Evolutionary conservation across 352 stramenopile species (phyloP).

Genomic region (Pythium coloratum): DNA sequence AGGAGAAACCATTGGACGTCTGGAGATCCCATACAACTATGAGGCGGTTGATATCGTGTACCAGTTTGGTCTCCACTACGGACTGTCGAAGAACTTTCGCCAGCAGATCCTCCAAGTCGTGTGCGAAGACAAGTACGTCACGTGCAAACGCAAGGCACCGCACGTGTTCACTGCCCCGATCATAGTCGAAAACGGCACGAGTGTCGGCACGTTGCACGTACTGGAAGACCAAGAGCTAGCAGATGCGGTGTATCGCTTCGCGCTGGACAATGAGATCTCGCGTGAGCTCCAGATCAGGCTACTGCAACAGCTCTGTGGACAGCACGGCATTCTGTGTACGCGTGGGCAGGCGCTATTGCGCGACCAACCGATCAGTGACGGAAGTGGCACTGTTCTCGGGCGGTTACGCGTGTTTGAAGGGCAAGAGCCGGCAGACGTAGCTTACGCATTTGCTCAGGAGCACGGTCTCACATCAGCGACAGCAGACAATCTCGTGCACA

Average conservation of each 20-base stretch:
- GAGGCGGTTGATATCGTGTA: constrained; percentile 61
- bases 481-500: constrained; percentile 49
- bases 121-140: constrained; percentile 54
- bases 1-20: constrained; percentile 33
- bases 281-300: constrained; percentile 44
- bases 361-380: constrained; percentile 40
- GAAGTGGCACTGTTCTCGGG: constrained; percentile 38
- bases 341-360: constrained; percentile 55
- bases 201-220: constrained; percentile 39
- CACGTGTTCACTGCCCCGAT: constrained; percentile 61
- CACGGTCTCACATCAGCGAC: constrained; percentile 41
- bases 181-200: constrained; percentile 46
- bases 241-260: constrained; percentile 65
- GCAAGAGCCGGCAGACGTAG: constrained; percentile 70
- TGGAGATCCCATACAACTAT: constrained; percentile 50
- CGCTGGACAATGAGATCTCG: constrained; percentile 50
- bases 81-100: constrained; percentile 39
- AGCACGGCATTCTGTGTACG: constrained; percentile 56
- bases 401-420: constrained; percentile 61
- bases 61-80: constrained; percentile 40
- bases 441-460: constrained; percentile 64
- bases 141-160: constrained; percentile 43
- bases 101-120: constrained; percentile 48
- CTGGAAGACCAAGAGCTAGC: constrained; percentile 70
- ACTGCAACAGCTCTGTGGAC: constrained; percentile 58